Evolutionary conservation across 352 stramenopile genomes (phyloP).

Genomic region (Poterioochromonas sp.): DNA sequence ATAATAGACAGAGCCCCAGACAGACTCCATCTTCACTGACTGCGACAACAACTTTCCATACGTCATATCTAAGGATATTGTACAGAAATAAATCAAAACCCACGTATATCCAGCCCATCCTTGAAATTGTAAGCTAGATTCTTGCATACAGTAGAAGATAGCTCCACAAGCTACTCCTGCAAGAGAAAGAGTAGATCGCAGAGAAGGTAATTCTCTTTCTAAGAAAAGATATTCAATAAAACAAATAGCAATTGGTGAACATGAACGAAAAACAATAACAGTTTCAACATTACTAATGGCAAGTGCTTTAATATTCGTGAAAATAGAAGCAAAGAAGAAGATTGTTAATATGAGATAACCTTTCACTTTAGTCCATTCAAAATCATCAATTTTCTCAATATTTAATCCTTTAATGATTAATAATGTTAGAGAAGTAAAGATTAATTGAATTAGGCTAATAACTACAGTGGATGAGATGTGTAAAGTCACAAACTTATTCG

Average conservation of each 20-base stretch:
- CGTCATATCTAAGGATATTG: slow-evolving; percentile 69
- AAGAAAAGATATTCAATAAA: slow-evolving; percentile 61
- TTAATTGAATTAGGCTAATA: slow-evolving; percentile 46
- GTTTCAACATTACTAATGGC: slow-evolving; percentile 64
- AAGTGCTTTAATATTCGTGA: slow-evolving; percentile 65
- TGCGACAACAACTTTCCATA: slow-evolving; percentile 49
- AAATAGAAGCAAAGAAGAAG: slow-evolving; percentile 63
- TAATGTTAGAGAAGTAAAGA: slow-evolving; percentile 38
- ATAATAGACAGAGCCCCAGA: slow-evolving; percentile 57
- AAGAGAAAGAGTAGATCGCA: slow-evolving; percentile 50
- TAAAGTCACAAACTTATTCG: slow-evolving; percentile 50
- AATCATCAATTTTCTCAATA: slow-evolving; percentile 39
- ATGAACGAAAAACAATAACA: slow-evolving; percentile 64
- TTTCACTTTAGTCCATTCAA: slow-evolving; percentile 44
- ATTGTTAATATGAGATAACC: slow-evolving; percentile 51
- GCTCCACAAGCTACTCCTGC: slow-evolving; percentile 54
- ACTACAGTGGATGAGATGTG: slow-evolving; percentile 41
- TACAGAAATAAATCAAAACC: slow-evolving; percentile 55
- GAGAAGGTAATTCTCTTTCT: slow-evolving; percentile 54
- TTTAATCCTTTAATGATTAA: slow-evolving; percentile 37
- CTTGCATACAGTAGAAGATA: slow-evolving; percentile 55
- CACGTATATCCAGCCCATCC: slow-evolving; percentile 57
- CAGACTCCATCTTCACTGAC: slow-evolving; percentile 47
- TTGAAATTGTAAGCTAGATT: slow-evolving; percentile 54
- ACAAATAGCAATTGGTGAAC: slow-evolving; percentile 57